Conservation (phyloP, 225 moss, liverwort and hornwort genomes). For the Thuidium tamariscinum region DNA sequence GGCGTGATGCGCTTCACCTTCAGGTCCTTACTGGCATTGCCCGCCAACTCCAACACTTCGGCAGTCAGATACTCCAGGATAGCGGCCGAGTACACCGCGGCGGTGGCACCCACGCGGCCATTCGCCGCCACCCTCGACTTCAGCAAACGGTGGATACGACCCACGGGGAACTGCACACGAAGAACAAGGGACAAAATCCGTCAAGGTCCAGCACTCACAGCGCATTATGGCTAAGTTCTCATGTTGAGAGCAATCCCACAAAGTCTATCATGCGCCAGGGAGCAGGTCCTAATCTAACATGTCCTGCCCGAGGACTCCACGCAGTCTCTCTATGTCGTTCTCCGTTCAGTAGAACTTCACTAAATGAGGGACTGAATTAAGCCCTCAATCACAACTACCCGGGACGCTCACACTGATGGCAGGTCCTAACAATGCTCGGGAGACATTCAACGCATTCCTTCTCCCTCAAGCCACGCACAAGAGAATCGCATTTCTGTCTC, state of each 20-base stretch:
- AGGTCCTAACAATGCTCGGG: not conserved
- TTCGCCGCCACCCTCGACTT: slow-evolving; percentile 86
- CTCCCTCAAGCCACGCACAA: not conserved
- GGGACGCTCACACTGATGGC: not conserved
- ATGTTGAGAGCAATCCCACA: not conserved
- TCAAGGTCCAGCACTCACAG: not conserved
- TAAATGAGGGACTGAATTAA: not conserved
- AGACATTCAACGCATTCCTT: not conserved
- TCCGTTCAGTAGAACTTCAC: not conserved
- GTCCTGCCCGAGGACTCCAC: not conserved
- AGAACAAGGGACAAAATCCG: not conserved
- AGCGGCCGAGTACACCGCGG: slow-evolving; percentile 86
- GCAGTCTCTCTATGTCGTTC: not conserved
- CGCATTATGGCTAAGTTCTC: not conserved
- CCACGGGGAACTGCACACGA: slow-evolving; percentile 67
- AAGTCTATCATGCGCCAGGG: not conserved
- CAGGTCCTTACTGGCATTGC: slow-evolving; percentile 86
- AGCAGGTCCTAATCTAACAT: not conserved
- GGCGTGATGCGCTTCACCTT: slow-evolving; percentile 95
- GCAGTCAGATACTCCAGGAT: slow-evolving; percentile 86
- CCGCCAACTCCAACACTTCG: slow-evolving; percentile 86
- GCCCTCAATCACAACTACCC: not conserved
- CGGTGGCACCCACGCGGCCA: slow-evolving; percentile 82
- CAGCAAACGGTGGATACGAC: slow-evolving; percentile 81
- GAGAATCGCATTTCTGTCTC: not conserved